These are phyloP conservation scores for Xylaria nigripes DNA, from an alignment of 495 filamentous ascomycete species.

Conservation along the genomic window DNA sequence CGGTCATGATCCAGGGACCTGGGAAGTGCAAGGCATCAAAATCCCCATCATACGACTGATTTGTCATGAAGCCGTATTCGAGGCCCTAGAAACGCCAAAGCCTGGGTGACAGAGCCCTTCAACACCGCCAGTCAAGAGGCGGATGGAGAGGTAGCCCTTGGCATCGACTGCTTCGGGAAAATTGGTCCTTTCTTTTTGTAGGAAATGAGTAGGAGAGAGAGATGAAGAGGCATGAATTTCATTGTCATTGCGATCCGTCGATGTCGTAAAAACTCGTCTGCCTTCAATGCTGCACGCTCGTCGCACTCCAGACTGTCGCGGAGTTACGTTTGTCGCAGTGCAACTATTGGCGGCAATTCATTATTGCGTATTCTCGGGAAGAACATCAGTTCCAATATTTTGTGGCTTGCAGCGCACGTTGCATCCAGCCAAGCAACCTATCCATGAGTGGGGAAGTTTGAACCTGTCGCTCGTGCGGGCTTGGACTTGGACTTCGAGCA, in stretches of 20 bases:
- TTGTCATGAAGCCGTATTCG: not conserved
- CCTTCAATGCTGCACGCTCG: not conserved
- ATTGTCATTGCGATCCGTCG: slow-evolving; percentile 9
- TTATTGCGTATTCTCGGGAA: not conserved
- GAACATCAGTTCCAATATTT: not conserved
- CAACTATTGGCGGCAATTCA: not conserved
- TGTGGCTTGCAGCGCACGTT: not conserved
- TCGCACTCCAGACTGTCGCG: not conserved
- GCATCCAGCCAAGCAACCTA: not conserved
- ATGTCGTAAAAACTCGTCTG: slow-evolving; percentile 7
- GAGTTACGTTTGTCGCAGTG: not conserved
- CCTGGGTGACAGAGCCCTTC: not conserved
- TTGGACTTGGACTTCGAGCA: not conserved
- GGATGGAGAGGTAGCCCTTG: not conserved
- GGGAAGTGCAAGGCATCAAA: not conserved
- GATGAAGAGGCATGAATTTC: not conserved
- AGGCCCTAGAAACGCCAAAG: not conserved
- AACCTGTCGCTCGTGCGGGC: not conserved
- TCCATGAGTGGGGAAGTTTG: not conserved
- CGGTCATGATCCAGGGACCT: not conserved
- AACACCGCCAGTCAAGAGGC: not conserved
- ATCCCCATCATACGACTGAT: not conserved
- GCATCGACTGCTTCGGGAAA: not conserved
- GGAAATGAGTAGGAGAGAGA: not conserved
- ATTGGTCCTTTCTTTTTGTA: not conserved